phyloP scores from a whole-genome alignment of 139 green algal species.

The Chlorella sorokiniana region DNA sequence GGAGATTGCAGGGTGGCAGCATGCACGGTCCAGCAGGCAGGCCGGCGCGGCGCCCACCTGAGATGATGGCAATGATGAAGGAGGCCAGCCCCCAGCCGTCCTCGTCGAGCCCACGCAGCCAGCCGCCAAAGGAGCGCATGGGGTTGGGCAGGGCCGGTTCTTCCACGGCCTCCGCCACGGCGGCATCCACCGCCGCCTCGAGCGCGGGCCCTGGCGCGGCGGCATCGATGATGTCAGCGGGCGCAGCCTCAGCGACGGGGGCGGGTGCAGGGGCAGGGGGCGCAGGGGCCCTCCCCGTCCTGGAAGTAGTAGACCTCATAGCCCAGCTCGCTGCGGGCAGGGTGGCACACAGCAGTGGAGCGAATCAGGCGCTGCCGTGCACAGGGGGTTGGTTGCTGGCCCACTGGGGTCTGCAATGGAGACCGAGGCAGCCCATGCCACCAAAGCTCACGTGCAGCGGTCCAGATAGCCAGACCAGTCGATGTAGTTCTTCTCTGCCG shows the following conservation, averaged over 20 bases:
- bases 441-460: slow-evolving; percentile 1
- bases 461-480: neutral
- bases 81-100: neutral
- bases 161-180: neutral
- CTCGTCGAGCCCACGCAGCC: neutral
- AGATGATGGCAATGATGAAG: neutral
- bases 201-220: neutral
- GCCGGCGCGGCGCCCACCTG: neutral
- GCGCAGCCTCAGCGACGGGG: neutral
- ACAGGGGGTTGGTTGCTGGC: too few relatives aligned
- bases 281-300: slow-evolving; percentile 28
- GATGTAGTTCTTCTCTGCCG: neutral
- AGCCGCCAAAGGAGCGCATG: slow-evolving; percentile 16
- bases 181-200: neutral
- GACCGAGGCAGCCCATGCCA: too few relatives aligned
- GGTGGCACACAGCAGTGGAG: neutral
- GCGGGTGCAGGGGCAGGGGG: neutral
- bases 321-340: slow-evolving; percentile 15
- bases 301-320: slow-evolving; percentile 23
- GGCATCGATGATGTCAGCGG: too few relatives aligned
- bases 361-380: neutral
- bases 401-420: too few relatives aligned
- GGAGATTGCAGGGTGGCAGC: neutral
- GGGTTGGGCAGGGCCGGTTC: neutral
- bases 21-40: neutral